Evolutionary conservation across 129 eudicot species (phyloP).

Genomic region (Artemisia argyi): DNA sequence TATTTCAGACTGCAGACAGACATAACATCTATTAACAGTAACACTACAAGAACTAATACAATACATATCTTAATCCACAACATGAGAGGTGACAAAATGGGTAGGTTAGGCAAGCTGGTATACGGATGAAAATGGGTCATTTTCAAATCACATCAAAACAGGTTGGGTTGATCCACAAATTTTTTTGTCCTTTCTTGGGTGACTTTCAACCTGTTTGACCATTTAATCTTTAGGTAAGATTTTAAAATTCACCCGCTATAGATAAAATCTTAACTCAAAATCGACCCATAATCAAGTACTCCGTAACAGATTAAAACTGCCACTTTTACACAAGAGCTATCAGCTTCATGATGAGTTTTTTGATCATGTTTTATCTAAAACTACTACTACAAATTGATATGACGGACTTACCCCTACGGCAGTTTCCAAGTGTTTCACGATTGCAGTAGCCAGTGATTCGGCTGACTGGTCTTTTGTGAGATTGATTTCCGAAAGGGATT

Average conservation of each 20-base stretch:
- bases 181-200: too few relatives aligned
- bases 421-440: constrained; percentile 49
- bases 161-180: not conserved
- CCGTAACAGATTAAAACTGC: not conserved
- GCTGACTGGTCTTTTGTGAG: constrained; percentile 47
- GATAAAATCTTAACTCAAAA: too few relatives aligned
- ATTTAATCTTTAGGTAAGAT: too few relatives aligned
- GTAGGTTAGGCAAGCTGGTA: not conserved
- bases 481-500: constrained; percentile 49
- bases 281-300: not conserved
- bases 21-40: constrained; percentile 12
- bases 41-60: not conserved
- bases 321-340: not conserved
- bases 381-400: not conserved
- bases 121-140: not conserved
- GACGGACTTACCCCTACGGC: constrained; percentile 41
- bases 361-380: not conserved
- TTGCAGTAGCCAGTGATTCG: constrained; percentile 59
- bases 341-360: not conserved
- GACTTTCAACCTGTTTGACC: too few relatives aligned
- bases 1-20: constrained; percentile 46
- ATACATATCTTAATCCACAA: not conserved
- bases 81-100: not conserved
- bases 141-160: not conserved
- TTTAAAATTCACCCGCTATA: too few relatives aligned